Evolutionary conservation across 306 rosid species (phyloP), one percentile per base, ranked within the genome.

Genomic region (Gillenia trifoliata): DNA sequence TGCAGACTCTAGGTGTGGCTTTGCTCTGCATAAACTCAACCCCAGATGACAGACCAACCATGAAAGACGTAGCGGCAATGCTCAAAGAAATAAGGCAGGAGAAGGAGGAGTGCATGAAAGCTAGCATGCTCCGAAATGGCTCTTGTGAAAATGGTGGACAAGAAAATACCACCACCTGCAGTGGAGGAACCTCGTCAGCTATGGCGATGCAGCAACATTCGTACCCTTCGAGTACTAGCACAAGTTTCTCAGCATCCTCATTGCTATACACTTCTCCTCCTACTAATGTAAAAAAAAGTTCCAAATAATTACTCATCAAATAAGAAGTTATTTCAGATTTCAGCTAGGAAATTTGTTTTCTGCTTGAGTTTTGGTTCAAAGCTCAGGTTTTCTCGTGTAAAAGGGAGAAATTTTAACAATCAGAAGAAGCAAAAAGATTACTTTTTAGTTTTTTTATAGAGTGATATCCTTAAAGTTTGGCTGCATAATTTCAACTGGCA

Each of bases 31-130:
- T 92, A 33, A 88, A 87, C 76, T 84, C 93, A 33, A 67, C 80
- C 11, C 89, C 96, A 8, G 88, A 85, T 52, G 96, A 88, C 25
- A 83, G 92, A 54, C 98, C 98, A 31, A 87, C 90, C 71, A 90
- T 92, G 98, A 92, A 90, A 77, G 96, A 92, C 31, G 92, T 92
- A 5, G 90, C 87, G 3, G 96, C 94, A 60, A 90, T 92, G 98
- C 80, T 90, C 65, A 83, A 84, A 23, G 96, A 92, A 68, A 90
- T 88, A 66, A 86, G 85, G 80, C 91, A 84, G 26, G 91, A 78
- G 47, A 86, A 83, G 76, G 86, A 81, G 66, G 93, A 82, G 31
- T 85, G 75, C 71, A 66, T 79, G 76, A 90, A 92, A 82, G 87
- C 78, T 20, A 85, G 86, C 34, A 82, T 75, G 83, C 83, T 81